A percentile compares a stretch with the other conserved stretches of the same genome.
phyloP scores from a whole-genome alignment of 2,329 filamentous ascomycete genomes.

The Aureobasidium sp. region DNA sequence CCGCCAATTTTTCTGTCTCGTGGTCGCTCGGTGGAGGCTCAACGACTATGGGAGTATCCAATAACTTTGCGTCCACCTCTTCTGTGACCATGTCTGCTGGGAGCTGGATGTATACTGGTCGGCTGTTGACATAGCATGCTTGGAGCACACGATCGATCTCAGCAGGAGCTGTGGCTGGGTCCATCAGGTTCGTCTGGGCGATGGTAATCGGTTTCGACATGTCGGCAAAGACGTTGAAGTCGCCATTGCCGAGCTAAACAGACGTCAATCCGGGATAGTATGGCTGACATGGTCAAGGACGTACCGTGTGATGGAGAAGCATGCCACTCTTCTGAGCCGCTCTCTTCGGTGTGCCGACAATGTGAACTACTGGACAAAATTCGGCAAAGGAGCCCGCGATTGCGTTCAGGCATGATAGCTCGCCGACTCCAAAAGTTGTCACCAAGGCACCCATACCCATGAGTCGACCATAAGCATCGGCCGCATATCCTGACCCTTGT shows the following conservation, averaged over 20 bases:
- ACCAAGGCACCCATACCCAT: constrained; percentile 34
- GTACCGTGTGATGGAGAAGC: constrained; percentile 40
- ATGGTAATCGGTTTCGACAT: constrained; percentile 70
- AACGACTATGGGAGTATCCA: constrained; percentile 66
- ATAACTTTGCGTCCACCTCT: constrained; percentile 66
- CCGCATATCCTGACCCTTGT: constrained; percentile 41
- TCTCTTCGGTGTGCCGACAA: constrained; percentile 40
- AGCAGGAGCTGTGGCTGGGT: constrained; percentile 60
- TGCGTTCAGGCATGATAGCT: constrained; percentile 42
- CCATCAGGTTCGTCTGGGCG: constrained; percentile 62
- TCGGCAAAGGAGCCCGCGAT: constrained; percentile 43
- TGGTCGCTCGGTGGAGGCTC: constrained; percentile 59
- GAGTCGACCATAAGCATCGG: constrained; percentile 40
- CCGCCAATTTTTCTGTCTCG: constrained; percentile 74
- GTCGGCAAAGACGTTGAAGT: constrained; percentile 75
- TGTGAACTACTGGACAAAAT: constrained; percentile 42
- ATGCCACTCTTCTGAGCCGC: constrained; percentile 35
- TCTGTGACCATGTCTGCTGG: constrained; percentile 73
- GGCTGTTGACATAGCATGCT: constrained; percentile 65
- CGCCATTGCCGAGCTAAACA: constrained; percentile 43
- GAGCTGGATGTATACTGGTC: constrained; percentile 77
- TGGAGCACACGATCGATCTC: constrained; percentile 73
- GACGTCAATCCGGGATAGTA: too few relatives aligned
- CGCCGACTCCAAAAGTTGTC: constrained; percentile 44
- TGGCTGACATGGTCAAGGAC: too few relatives aligned